phyloP scores from a whole-genome alignment of 1,139 yeast species.

The Zygotorulaspora mrakii region DNA sequence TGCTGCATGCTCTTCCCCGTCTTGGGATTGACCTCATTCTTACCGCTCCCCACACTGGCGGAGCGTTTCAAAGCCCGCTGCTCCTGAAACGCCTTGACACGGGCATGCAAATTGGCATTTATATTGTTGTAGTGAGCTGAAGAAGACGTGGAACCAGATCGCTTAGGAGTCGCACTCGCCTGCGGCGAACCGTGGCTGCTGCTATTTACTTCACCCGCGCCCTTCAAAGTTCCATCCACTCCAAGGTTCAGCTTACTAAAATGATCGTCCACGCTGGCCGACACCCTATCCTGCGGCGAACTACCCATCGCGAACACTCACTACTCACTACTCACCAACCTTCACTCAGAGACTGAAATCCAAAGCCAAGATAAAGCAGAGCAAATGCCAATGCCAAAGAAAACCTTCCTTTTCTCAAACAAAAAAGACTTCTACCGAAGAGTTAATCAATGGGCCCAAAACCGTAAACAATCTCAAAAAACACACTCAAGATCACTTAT shows the following conservation, averaged over 20 bases:
- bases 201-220: constrained; percentile 1
- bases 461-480: background rate
- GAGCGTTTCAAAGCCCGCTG: constrained; percentile 47
- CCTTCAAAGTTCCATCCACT: background rate
- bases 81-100: constrained; percentile 71
- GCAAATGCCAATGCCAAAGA: background rate
- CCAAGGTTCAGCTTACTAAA: background rate
- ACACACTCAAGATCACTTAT: background rate
- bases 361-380: background rate
- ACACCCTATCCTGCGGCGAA: constrained; percentile 1
- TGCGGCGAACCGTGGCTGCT: constrained; percentile 2
- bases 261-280: constrained; percentile 1
- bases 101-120: constrained; percentile 69
- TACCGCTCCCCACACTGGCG: constrained; percentile 30
- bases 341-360: too few species aligned
- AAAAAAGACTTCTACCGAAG: background rate
- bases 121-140: constrained; percentile 35
- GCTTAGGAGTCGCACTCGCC: constrained; percentile 15
- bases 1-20: constrained; percentile 26
- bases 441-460: background rate
- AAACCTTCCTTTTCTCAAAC: too few species aligned
- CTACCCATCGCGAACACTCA: constrained; percentile 1
- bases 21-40: constrained; percentile 15
- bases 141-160: constrained; percentile 27
- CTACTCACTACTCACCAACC: background rate